Conservation (phyloP, 306 rosid species). For the Lagenaria siceraria region DNA sequence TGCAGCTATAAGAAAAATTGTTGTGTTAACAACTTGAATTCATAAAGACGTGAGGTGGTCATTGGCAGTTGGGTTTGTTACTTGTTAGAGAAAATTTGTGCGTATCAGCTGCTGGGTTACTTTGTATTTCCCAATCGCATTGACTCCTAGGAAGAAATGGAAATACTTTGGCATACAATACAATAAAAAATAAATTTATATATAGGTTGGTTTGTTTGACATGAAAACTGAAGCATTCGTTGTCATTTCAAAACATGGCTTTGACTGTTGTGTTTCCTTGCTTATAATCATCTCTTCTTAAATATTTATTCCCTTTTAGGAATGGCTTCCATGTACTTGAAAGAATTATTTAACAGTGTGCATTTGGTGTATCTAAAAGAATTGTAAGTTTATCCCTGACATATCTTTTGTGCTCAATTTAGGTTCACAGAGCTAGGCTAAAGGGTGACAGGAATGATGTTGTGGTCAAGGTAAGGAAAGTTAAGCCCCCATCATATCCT, state of each 20-base stretch:
- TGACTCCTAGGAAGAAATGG: background rate
- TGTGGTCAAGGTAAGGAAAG: conserved; percentile 74
- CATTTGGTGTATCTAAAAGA: background rate
- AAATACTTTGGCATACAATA: background rate
- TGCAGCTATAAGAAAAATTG: too few species aligned
- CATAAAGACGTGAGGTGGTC: background rate
- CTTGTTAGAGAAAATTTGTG: background rate
- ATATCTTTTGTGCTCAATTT: conserved; percentile 15
- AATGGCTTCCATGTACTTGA: conserved; percentile 5
- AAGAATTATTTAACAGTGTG: conserved; percentile 4
- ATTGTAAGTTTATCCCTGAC: too few species aligned
- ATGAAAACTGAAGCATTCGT: background rate
- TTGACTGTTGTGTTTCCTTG: background rate
- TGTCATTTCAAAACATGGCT: background rate
- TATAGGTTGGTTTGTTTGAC: background rate
- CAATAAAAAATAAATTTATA: background rate
- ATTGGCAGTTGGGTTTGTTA: background rate
- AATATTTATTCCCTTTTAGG: conserved; percentile 4
- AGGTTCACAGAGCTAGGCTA: conserved; percentile 88
- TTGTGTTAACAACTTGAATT: background rate
- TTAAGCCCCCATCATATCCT: conserved; percentile 5
- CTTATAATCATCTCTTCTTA: conserved; percentile 1
- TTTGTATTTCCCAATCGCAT: background rate
- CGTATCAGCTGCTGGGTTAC: background rate
- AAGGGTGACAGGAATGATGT: conserved; percentile 62